Conservation (phyloP, 768 basidiomycete genomes). For the Fibroporia radiculosa region DNA sequence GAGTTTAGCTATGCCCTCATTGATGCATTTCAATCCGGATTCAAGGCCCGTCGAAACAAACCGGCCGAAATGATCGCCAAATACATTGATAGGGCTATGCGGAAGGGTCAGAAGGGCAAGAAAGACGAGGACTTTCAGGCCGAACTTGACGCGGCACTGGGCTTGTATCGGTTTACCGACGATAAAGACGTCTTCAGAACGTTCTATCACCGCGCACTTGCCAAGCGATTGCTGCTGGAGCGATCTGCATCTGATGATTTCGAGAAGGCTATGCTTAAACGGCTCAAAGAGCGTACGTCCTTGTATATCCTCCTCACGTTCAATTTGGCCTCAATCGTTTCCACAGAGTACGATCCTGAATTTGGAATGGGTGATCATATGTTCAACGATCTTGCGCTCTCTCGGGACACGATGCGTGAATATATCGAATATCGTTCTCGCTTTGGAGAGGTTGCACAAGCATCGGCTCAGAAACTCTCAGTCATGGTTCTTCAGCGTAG, state of each 20-base stretch:
- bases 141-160: conserved; percentile 58
- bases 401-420: conserved; percentile 62
- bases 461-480: conserved; percentile 41
- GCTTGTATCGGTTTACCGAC: conserved; percentile 78
- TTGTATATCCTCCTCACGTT: neutral
- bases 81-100: conserved; percentile 80
- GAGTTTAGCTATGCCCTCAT: conserved; percentile 60
- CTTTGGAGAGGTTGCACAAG: conserved; percentile 19
- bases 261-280: conserved; percentile 77
- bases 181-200: conserved; percentile 93
- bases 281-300: conserved; percentile 70
- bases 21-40: conserved; percentile 68
- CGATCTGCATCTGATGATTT: conserved; percentile 83
- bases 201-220: conserved; percentile 83
- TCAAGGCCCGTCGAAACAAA: conserved; percentile 69
- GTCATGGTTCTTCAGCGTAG: conserved; percentile 85
- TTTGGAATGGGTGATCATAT: conserved; percentile 92
- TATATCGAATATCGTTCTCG: conserved; percentile 43
- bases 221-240: conserved; percentile 81
- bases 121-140: conserved; percentile 57
- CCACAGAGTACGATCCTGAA: conserved; percentile 85
- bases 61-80: conserved; percentile 93
- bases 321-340: neutral
- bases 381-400: conserved; percentile 86
- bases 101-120: conserved; percentile 70